These are phyloP conservation scores for Scleroderma citrinum DNA, from an alignment of 768 basidiomycete species.

Conservation along the genomic window DNA sequence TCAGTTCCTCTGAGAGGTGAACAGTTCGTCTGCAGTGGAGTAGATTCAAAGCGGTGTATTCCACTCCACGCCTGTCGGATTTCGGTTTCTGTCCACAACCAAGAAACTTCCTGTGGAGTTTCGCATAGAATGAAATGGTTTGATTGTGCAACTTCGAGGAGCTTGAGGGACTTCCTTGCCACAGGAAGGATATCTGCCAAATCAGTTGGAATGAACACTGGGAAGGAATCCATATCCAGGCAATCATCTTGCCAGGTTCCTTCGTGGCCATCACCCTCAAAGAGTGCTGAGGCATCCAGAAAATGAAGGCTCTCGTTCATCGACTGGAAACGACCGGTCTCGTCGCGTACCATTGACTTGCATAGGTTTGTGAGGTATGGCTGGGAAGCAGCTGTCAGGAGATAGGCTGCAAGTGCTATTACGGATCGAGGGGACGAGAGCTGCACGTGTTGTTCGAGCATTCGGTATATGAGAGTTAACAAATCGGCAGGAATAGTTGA, in stretches of 20 bases:
- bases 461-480: constrained; percentile 56
- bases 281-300: constrained; percentile 12
- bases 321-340: constrained; percentile 24
- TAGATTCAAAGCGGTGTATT: neutral
- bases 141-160: constrained; percentile 60
- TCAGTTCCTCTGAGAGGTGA: constrained; percentile 2
- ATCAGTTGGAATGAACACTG: constrained; percentile 54
- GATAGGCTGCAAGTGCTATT: constrained; percentile 55
- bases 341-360: constrained; percentile 49
- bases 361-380: constrained; percentile 58
- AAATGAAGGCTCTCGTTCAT: constrained; percentile 9
- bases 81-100: constrained; percentile 34
- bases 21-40: neutral
- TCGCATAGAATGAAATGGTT: constrained; percentile 53
- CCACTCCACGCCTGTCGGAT: constrained; percentile 10
- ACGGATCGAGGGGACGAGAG: constrained; percentile 43
- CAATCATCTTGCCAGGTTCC: constrained; percentile 37
- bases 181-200: constrained; percentile 50
- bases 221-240: constrained; percentile 41
- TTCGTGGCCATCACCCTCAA: constrained; percentile 30
- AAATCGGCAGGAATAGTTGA: constrained; percentile 43
- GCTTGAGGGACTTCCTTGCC: constrained; percentile 62
- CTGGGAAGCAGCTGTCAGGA: constrained; percentile 58
- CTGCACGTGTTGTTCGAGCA: constrained; percentile 49
- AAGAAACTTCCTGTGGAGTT: constrained; percentile 38